Percentiles rank a stretch among this genome's conserved stretches.
Evolutionary conservation across 352 stramenopile species (phyloP).

Genomic region (Globisporangium nagaii): DNA sequence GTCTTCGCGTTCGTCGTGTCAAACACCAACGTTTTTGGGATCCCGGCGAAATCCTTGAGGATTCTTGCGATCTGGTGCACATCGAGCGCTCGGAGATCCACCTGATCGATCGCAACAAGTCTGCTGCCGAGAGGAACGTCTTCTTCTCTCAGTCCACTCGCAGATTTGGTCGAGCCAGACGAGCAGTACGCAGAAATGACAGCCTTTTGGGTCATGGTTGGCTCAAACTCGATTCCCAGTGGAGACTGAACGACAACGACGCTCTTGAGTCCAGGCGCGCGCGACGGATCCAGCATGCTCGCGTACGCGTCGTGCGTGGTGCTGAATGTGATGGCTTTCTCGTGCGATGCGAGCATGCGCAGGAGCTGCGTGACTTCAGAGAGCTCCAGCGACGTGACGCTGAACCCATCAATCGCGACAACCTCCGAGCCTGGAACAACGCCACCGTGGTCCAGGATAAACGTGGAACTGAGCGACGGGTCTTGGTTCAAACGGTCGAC

Average conservation of each 20-base stretch:
- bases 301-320: conserved; percentile 30
- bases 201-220: conserved; percentile 5
- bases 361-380: conserved; percentile 31
- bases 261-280: conserved; percentile 7
- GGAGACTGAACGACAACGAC: conserved; percentile 18
- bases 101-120: conserved; percentile 39
- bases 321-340: conserved; percentile 60
- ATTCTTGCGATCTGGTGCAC: conserved; percentile 29
- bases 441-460: conserved; percentile 35
- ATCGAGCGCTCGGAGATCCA: conserved; percentile 33
- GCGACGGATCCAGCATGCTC: conserved; percentile 19
- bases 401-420: conserved; percentile 44
- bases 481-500: conserved; percentile 42
- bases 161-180: background rate
- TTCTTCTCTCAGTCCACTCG: conserved; percentile 14
- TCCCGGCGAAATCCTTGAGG: conserved; percentile 21
- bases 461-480: conserved; percentile 20
- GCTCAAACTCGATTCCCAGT: conserved; percentile 31
- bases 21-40: conserved; percentile 31
- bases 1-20: conserved; percentile 11
- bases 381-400: conserved; percentile 29
- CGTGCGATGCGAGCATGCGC: conserved; percentile 25
- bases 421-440: conserved; percentile 44
- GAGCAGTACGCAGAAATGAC: conserved; percentile 17
- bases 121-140: conserved; percentile 32